phyloP scores from a whole-genome alignment of 148 eudicot species.

The Camellia japonica region DNA sequence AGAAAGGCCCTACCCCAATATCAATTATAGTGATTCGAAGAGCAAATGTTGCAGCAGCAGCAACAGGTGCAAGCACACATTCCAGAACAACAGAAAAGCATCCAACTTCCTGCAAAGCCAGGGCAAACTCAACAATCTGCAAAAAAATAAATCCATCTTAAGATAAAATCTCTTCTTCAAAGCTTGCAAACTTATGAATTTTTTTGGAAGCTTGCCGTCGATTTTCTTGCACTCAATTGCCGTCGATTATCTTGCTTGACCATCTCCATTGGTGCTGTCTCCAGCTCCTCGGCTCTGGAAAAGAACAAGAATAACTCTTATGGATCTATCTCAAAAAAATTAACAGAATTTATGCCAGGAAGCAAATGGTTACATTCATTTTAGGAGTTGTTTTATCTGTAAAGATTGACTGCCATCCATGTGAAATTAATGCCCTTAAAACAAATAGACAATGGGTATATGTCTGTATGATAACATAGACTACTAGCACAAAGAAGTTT shows the following conservation, averaged over 20 bases:
- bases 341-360: neutral
- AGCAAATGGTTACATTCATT: neutral
- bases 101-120: too few relatives aligned
- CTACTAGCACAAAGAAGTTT: neutral
- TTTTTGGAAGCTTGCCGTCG: too few relatives aligned
- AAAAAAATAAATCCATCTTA: too few relatives aligned
- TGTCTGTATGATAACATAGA: neutral
- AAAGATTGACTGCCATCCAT: neutral
- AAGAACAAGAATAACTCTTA: slow-evolving; percentile 19
- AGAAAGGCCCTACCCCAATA: too few relatives aligned
- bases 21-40: too few relatives aligned
- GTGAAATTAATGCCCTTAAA: neutral
- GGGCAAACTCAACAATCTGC: too few relatives aligned
- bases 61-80: too few relatives aligned
- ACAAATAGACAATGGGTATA: neutral
- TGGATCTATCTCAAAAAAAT: neutral
- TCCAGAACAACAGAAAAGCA: too few relatives aligned
- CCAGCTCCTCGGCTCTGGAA: slow-evolving; percentile 86
- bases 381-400: neutral
- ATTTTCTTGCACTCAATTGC: slow-evolving; percentile 55
- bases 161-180: too few relatives aligned
- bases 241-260: slow-evolving; percentile 76
- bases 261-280: slow-evolving; percentile 90
- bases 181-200: too few relatives aligned
- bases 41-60: too few relatives aligned